Base-by-base conservation (phyloP, 345 rosid species). In the Hibiscus trionum region DNA sequence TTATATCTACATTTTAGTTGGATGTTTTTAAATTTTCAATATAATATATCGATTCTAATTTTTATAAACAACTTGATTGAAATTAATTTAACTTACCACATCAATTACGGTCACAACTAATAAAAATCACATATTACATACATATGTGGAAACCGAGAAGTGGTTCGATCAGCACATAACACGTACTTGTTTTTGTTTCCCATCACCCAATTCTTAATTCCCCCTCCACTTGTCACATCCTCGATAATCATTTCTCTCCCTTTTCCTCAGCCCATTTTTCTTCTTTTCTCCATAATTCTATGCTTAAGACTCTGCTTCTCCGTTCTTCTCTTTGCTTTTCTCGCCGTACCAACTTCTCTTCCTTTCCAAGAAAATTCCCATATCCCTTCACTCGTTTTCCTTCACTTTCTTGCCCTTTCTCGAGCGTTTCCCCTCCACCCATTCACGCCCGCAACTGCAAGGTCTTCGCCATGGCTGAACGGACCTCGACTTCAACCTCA, bases 381-480 rank as follows among this genome's bases (percentile, higher is more conserved):
- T 58, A 50, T 76, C 31, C 17, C 2, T 77, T 58, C 66, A 7
- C 69, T 19, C 72, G 1, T 19, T 24, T 24, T 71, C 74, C 74
- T 39, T 77, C 78, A 56, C 39, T 75, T 65, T 72, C 66, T 56
- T 10, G 60, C 59, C 81, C 82, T 78, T 59, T 63, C 39, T 47
- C 78, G 1, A 15, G 70, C 72, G 59, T 77, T 76, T 77, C 68
- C 73, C 73, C 58, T 65, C 79, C 72, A 79, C 76, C 80, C 72
- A 33, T 82, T 82, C 79, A 62, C 56, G 63, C 80, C 59, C 61
- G 55, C 50, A 80, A 70, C 74, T 68, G 55, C 56, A 79, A 72
- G 77, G 76, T 82, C 66, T 50, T 86, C 2, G 83, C 87, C 68
- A 86, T 86, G 90, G 81, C 87, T 57, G 79, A 71, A 31, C 71